A percentile compares a stretch with the other conserved stretches of the same genome.
These are phyloP conservation scores for Mallotus nudiflorus DNA, from an alignment of 345 rosid species.

Conservation along the genomic window DNA sequence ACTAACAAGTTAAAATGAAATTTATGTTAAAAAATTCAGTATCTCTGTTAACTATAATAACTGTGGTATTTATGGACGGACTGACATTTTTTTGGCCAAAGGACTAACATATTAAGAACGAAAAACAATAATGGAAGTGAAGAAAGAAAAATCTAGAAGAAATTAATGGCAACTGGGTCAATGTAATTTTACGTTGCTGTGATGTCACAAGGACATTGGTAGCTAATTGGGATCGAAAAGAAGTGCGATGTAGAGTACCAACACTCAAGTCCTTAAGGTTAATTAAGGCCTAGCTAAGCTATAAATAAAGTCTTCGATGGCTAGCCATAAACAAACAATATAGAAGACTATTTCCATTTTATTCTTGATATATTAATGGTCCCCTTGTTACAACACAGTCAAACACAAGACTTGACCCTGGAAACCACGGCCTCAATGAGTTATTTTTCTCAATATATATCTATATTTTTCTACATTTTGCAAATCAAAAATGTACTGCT, in stretches of 20 bases:
- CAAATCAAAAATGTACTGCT: not conserved
- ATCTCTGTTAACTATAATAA: too few relatives aligned
- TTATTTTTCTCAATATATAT: not conserved
- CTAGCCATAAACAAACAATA: not conserved
- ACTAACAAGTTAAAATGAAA: too few relatives aligned
- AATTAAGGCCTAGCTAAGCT: too few relatives aligned
- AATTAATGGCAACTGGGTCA: not conserved
- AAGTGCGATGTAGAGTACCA: not conserved
- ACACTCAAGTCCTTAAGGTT: not conserved
- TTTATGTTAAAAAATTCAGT: too few relatives aligned
- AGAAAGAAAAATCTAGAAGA: not conserved
- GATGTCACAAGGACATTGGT: not conserved
- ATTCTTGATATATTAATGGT: not conserved
- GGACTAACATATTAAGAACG: too few relatives aligned
- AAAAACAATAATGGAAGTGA: not conserved
- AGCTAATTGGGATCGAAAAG: not conserved
- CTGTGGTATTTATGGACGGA: too few relatives aligned
- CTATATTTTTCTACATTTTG: not conserved
- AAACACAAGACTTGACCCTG: slow-evolving; percentile 21
- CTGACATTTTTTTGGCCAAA: too few relatives aligned
- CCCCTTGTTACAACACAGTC: not conserved
- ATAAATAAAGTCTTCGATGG: slow-evolving; percentile 4
- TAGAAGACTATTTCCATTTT: slow-evolving; percentile 3
- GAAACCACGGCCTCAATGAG: slow-evolving; percentile 12
- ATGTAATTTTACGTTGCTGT: not conserved